phyloP scores from a whole-genome alignment of 345 rosid genomes.

The Eutrema yunnanense region DNA sequence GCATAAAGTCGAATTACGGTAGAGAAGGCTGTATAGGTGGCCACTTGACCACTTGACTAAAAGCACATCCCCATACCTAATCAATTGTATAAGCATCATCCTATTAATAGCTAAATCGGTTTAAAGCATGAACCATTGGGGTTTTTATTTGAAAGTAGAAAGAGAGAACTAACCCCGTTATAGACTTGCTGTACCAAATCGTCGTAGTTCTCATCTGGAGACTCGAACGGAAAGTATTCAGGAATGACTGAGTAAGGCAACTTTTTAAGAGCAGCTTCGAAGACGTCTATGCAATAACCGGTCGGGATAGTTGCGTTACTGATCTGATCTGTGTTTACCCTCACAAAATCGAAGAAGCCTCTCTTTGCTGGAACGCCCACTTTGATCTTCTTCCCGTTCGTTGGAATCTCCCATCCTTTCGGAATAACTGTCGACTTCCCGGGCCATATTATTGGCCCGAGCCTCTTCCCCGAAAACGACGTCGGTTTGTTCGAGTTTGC shows the following conservation, averaged over 20 bases:
- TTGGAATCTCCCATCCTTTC: conserved; percentile 33
- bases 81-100: too few relatives aligned
- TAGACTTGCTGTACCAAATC: conserved; percentile 32
- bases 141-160: too few relatives aligned
- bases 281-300: conserved; percentile 31
- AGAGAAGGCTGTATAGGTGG: too few relatives aligned
- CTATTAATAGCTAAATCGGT: too few relatives aligned
- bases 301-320: neutral
- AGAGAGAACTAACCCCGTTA: conserved; percentile 30
- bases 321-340: neutral
- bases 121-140: too few relatives aligned
- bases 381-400: conserved; percentile 28
- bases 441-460: too few relatives aligned
- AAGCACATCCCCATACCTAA: too few relatives aligned
- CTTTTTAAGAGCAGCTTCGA: conserved; percentile 2
- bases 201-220: conserved; percentile 17
- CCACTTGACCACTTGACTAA: too few relatives aligned
- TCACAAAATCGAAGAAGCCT: conserved; percentile 28
- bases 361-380: conserved; percentile 35
- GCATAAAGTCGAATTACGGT: too few relatives aligned
- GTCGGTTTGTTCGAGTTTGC: neutral
- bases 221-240: conserved; percentile 1
- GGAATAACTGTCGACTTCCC: too few relatives aligned
- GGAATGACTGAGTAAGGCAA: conserved; percentile 27
- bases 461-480: neutral